Evolutionary conservation across 805 yeast genomes (phyloP).

Genomic region (Starmerella apicola): DNA sequence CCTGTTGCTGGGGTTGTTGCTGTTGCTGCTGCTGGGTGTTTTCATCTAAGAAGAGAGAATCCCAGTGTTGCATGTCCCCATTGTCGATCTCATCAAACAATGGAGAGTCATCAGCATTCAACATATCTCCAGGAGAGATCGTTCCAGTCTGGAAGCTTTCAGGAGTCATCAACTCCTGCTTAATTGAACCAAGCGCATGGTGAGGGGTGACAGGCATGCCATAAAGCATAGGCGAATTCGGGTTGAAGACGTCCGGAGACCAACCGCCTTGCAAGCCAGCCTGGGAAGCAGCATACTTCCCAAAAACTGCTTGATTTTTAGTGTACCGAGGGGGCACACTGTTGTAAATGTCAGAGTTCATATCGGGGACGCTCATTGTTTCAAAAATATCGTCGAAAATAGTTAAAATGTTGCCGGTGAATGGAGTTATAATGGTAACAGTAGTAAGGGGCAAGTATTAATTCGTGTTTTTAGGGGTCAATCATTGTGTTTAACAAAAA

Average conservation of each 20-base stretch:
- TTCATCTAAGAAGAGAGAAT: constrained; percentile 17
- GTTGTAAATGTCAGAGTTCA: constrained; percentile 4
- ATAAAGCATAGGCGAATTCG: constrained; percentile 18
- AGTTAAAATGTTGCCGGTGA: not conserved
- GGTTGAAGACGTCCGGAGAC: constrained; percentile 16
- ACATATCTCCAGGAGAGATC: constrained; percentile 19
- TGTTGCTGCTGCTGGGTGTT: not conserved
- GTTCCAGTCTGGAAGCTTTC: constrained; percentile 13
- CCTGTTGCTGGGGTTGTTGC: not conserved
- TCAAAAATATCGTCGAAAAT: constrained; percentile 1
- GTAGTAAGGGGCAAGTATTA: not conserved
- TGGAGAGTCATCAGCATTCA: constrained; percentile 22
- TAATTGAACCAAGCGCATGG: constrained; percentile 5
- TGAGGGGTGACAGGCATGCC: not conserved
- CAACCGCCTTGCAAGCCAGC: constrained; percentile 22
- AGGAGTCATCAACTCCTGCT: constrained; percentile 12
- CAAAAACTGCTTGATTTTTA: constrained; percentile 25
- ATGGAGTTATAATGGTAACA: not conserved
- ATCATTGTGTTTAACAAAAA: constrained; percentile 3
- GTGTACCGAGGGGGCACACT: constrained; percentile 16
- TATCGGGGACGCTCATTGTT: constrained; percentile 6
- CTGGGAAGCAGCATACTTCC: constrained; percentile 26
- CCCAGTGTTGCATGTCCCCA: constrained; percentile 19
- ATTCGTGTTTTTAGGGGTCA: constrained; percentile 1
- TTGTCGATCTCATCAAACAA: constrained; percentile 24